These are phyloP conservation scores for Bipolaris zeicola DNA, from an alignment of 2,329 filamentous ascomycete genomes.

Conservation along the genomic window DNA sequence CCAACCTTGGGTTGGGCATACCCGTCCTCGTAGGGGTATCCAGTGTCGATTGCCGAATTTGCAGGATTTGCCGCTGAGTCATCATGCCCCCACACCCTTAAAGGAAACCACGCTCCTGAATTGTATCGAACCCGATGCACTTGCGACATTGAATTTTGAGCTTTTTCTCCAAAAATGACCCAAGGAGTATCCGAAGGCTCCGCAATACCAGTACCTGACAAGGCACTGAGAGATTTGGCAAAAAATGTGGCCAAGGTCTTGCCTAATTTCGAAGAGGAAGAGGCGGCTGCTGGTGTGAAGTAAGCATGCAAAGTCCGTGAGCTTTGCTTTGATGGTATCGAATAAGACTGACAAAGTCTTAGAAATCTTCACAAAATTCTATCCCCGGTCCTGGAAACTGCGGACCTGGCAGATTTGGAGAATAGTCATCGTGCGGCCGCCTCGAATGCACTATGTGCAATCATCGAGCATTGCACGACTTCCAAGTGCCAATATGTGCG, in stretches of 20 bases:
- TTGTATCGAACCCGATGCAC: not conserved
- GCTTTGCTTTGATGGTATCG: constrained; percentile 21
- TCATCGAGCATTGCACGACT: constrained; percentile 49
- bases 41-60: not conserved
- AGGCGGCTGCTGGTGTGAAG: constrained; percentile 40
- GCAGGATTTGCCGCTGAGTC: constrained; percentile 8
- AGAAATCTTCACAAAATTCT: constrained; percentile 39
- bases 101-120: not conserved
- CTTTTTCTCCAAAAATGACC: constrained; percentile 13
- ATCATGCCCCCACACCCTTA: constrained; percentile 1
- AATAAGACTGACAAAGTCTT: constrained; percentile 25
- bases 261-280: constrained; percentile 32
- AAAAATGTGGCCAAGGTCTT: constrained; percentile 33
- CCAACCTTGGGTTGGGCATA: not conserved
- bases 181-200: constrained; percentile 2
- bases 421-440: constrained; percentile 53
- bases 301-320: constrained; percentile 48
- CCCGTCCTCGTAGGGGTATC: not conserved
- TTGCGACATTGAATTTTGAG: not conserved
- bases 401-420: constrained; percentile 37
- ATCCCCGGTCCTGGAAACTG: constrained; percentile 41
- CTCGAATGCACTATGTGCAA: constrained; percentile 54
- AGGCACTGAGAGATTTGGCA: constrained; percentile 34
- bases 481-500: constrained; percentile 35
- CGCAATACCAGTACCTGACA: constrained; percentile 32